Percentiles rank a stretch among this genome's conserved stretches.
phyloP scores from a whole-genome alignment of 2,329 filamentous ascomycete species.

The Canariomyces notabilis region DNA sequence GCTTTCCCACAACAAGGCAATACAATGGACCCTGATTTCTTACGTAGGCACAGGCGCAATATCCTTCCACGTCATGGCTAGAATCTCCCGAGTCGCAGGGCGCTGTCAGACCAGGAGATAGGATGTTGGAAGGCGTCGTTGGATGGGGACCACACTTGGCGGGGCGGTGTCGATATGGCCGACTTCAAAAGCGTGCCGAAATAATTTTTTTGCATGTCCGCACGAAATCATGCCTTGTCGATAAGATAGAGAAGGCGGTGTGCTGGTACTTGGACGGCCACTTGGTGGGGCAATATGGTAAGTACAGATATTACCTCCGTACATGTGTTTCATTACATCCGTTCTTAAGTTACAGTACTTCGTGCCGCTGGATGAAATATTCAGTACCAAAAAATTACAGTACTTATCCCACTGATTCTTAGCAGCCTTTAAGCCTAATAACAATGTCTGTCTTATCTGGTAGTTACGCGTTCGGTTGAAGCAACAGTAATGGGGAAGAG shows the following conservation, averaged over 20 bases:
- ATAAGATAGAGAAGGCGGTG: conserved; percentile 25
- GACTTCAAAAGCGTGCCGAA: conserved; percentile 16
- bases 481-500: too few relatives aligned
- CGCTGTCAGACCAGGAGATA: conserved; percentile 14
- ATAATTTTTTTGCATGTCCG: conserved; percentile 23
- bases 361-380: too few relatives aligned
- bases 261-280: not conserved
- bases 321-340: too few relatives aligned
- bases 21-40: conserved; percentile 1
- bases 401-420: too few relatives aligned
- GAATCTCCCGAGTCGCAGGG: conserved; percentile 15
- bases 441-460: too few relatives aligned
- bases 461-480: too few relatives aligned
- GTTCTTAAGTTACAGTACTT: too few relatives aligned
- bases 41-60: conserved; percentile 29
- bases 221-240: conserved; percentile 14
- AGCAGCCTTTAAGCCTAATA: too few relatives aligned
- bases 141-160: conserved; percentile 10
- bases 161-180: conserved; percentile 23
- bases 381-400: too few relatives aligned
- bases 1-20: not conserved
- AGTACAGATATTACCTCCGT: too few relatives aligned
- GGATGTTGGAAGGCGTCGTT: conserved; percentile 7
- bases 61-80: conserved; percentile 29
- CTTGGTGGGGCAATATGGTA: too few relatives aligned